phyloP scores from a whole-genome alignment of 371 early-diverging fungal genomes.

The Basidiobolus meristosporus region DNA sequence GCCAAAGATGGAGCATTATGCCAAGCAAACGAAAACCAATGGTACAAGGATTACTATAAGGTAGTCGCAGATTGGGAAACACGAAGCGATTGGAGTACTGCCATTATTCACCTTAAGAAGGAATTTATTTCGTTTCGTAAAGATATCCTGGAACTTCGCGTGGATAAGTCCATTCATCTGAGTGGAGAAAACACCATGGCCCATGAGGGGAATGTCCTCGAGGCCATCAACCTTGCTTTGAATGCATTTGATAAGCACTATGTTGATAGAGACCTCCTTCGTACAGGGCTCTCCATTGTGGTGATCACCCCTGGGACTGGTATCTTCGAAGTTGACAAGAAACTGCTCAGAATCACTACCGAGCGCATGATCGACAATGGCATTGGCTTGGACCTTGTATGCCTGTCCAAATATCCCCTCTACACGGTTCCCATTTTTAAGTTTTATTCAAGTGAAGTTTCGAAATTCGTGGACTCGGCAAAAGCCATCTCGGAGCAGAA shows the following conservation, averaged over 20 bases:
- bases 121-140: constrained; percentile 67
- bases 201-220: constrained; percentile 80
- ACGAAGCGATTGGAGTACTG: constrained; percentile 63
- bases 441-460: constrained; percentile 27
- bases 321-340: constrained; percentile 66
- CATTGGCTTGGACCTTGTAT: constrained; percentile 81
- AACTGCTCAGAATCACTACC: constrained; percentile 68
- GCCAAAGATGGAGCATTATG: constrained; percentile 23
- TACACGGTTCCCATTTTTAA: constrained; percentile 78
- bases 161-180: constrained; percentile 22
- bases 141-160: constrained; percentile 43
- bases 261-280: constrained; percentile 77
- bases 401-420: constrained; percentile 71
- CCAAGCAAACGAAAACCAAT: constrained; percentile 21
- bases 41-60: constrained; percentile 84
- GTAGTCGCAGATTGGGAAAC: constrained; percentile 88
- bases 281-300: constrained; percentile 84
- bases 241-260: constrained; percentile 87
- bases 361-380: constrained; percentile 91
- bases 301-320: constrained; percentile 82
- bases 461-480: too few species aligned
- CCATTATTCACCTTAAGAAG: constrained; percentile 45
- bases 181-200: constrained; percentile 53
- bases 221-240: constrained; percentile 86
- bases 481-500: too few species aligned